Conservation (phyloP, 371 early-diverging fungal species). For the Sporodiniella umbellata region DNA sequence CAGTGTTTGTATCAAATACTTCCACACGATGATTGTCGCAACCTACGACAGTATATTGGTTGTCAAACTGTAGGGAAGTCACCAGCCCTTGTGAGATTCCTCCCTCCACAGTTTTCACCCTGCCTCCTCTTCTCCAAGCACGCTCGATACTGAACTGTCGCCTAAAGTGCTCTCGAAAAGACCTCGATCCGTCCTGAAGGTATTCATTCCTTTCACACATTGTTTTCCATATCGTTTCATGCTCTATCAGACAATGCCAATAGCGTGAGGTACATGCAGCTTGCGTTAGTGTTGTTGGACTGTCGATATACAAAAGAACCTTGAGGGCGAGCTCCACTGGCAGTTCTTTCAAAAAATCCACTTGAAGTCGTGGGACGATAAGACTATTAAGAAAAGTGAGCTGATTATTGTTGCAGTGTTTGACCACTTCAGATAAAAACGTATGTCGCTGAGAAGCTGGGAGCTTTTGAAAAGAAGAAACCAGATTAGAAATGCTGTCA, state of each 20-base stretch:
- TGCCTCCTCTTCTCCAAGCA: conserved; percentile 75
- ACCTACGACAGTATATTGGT: conserved; percentile 78
- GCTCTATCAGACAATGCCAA: conserved; percentile 73
- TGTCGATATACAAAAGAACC: conserved; percentile 60
- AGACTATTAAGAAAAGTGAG: conserved; percentile 53
- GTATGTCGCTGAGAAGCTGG: conserved; percentile 33
- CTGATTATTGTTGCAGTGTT: conserved; percentile 52
- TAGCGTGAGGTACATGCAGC: conserved; percentile 66
- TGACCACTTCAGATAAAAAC: conserved; percentile 45
- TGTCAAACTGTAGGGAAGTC: conserved; percentile 85
- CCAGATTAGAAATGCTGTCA: conserved; percentile 30
- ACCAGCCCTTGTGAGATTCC: conserved; percentile 76
- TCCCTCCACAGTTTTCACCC: conserved; percentile 63
- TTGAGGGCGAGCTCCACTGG: conserved; percentile 74
- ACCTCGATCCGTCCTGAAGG: conserved; percentile 18
- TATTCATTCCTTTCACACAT: conserved; percentile 41
- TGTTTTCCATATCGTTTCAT: conserved; percentile 42
- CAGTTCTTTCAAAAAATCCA: conserved; percentile 74
- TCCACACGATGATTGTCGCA: conserved; percentile 83
- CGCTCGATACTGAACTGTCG: conserved; percentile 64
- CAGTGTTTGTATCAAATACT: conserved; percentile 74
- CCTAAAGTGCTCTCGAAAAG: conserved; percentile 64
- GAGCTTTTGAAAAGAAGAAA: conserved; percentile 37
- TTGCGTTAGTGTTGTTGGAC: conserved; percentile 67
- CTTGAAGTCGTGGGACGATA: conserved; percentile 67